Evolutionary conservation across 75 land plant genomes (phyloP).

Genomic region (Sequoiadendron giganteum): DNA sequence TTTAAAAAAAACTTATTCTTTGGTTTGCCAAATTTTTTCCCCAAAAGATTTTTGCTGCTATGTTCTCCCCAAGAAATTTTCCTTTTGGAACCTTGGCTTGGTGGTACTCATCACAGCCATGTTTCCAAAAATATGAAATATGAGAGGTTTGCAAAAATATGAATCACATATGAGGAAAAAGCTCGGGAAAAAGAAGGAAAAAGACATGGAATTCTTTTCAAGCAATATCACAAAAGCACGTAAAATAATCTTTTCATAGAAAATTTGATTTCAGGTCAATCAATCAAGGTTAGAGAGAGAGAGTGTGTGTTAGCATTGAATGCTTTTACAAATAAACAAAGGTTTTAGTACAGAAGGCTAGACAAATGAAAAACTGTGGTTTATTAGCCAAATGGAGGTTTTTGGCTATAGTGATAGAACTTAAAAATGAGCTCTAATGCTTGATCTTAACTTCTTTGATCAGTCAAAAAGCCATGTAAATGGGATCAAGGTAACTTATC

Average conservation of each 20-base stretch:
- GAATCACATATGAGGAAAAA: too few species aligned
- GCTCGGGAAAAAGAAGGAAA: too few species aligned
- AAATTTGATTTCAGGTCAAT: background rate
- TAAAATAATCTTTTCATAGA: background rate
- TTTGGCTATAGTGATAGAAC: background rate
- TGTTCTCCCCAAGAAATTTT: too few species aligned
- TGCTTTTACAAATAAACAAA: background rate
- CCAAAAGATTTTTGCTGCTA: too few species aligned
- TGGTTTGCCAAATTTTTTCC: too few species aligned
- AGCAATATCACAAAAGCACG: too few species aligned
- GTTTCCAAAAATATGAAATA: too few species aligned
- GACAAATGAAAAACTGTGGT: background rate
- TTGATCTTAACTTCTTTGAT: background rate
- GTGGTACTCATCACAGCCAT: too few species aligned
- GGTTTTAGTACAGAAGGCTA: background rate
- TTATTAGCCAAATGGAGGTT: background rate
- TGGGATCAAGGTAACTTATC: background rate
- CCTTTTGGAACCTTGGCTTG: too few species aligned
- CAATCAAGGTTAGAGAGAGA: background rate
- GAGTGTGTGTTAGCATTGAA: background rate
- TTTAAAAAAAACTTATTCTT: too few species aligned
- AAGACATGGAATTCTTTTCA: too few species aligned
- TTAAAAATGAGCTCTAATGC: background rate
- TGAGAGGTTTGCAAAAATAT: too few species aligned
- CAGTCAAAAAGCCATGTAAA: background rate